Base-by-base conservation (phyloP, 768 basidiomycete species). In the Pleurotus eryngii region DNA sequence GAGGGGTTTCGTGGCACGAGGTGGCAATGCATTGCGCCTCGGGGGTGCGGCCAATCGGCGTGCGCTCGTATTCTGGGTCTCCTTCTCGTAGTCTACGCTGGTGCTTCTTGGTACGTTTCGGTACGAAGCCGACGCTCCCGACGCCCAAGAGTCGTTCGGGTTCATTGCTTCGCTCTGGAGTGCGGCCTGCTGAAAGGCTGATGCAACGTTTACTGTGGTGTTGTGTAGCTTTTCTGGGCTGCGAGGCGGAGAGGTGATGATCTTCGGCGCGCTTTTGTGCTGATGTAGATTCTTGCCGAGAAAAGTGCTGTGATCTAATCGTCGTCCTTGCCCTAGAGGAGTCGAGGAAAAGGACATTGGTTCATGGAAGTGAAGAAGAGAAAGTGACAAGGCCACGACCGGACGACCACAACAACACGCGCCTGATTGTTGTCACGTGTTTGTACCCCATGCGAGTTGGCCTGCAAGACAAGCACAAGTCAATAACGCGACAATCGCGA, bases 341-440 rank as follows among this genome's bases (percentile, higher is more conserved):
- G 90, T 91, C 71, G 84, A 81, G 70, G 87, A 81, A 84, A 92
- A 92, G 73, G 89, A 91, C 90, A 92, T 92, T 80, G 78, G 75
- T 17, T 56, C 45, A 56, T 56, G 51, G 39, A 42, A 42, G 51
- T 40, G 9, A 35, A 24, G 51, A 54, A 54, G 26, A 54, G 37
- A 54, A 54, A 39, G 51, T 54, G 39, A 39, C 39, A 38, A 54
- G 49, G 24, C 24, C 38, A 42, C 51, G 37, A 42, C 51, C 22
- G 39, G 39, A 15, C 18, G 24, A 48, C n/a, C 43, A 20, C 46
- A 24, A 20, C 51, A 54, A 54, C 51, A 54, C 51, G 51, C 51
- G 51, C 37, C 51, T 12, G n/a, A 7, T 38, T 54, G 39, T 54
- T 54, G 51, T 54, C 51, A 54, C 39, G 37, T 54, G 51, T 54